Percentiles rank a stretch among this genome's conserved stretches.
phyloP scores from a whole-genome alignment of 169 alveolate species.

The Plasmodium yoelii region DNA sequence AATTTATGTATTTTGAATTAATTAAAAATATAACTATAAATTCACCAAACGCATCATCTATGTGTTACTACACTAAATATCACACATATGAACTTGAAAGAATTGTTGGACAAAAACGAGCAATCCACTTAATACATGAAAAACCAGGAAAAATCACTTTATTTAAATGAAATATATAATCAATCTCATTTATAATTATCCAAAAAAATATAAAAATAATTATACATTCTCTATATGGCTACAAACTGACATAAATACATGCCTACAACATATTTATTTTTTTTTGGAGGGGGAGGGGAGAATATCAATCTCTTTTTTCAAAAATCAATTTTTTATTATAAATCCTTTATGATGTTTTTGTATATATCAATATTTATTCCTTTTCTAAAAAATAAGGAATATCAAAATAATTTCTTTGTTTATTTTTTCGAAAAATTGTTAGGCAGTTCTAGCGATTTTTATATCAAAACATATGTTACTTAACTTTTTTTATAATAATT shows the following conservation, averaged over 20 bases:
- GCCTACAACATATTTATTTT: no score
- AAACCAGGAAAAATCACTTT: constrained; percentile 81
- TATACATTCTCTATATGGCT: no score
- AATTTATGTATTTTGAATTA: constrained; percentile 60
- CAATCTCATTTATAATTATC: no score
- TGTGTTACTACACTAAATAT: constrained; percentile 81
- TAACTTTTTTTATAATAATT: neutral
- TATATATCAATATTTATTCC: constrained; percentile 42
- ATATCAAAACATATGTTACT: neutral
- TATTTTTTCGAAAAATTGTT: no score
- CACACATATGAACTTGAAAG: constrained; percentile 83
- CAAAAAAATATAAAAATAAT: constrained; percentile 11
- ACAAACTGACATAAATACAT: no score
- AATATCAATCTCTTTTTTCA: neutral
- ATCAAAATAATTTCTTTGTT: neutral
- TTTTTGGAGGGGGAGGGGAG: neutral
- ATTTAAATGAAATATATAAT: constrained; percentile 57
- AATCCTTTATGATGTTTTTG: constrained; percentile 46
- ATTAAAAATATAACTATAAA: constrained; percentile 46
- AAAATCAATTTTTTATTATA: neutral
- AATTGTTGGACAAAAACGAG: constrained; percentile 78
- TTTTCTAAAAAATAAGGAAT: constrained; percentile 37
- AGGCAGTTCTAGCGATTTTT: neutral
- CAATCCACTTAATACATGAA: constrained; percentile 77
- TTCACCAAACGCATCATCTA: constrained; percentile 62